Evolutionary conservation across 176 grass and related monocot species (phyloP).

Genomic region (Oryza longistaminata): DNA sequence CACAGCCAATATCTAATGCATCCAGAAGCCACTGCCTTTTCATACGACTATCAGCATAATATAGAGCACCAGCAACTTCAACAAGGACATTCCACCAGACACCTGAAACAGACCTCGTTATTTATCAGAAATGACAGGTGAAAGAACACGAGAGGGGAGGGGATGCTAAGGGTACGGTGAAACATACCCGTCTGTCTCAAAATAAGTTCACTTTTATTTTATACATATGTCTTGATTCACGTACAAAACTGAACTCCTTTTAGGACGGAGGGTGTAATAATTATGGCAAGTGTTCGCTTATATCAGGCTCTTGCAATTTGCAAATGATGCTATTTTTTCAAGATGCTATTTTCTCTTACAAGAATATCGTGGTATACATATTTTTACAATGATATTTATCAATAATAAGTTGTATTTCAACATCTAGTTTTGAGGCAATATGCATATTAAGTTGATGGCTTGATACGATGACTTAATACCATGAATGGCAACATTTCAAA

Average conservation of each 20-base stretch:
- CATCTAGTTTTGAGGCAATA: background rate
- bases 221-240: too few species aligned
- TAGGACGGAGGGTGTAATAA: background rate
- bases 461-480: background rate
- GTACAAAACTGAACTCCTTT: too few species aligned
- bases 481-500: background rate
- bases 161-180: background rate
- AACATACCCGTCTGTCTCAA: background rate
- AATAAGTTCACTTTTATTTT: too few species aligned
- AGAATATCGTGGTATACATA: background rate
- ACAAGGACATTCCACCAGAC: constrained; percentile 85
- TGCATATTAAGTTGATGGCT: background rate
- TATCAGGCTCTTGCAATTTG: background rate
- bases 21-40: constrained; percentile 91
- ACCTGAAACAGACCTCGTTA: constrained; percentile 48
- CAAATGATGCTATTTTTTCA: background rate
- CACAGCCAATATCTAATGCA: constrained; percentile 79
- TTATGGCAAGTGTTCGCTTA: background rate
- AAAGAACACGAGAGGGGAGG: background rate
- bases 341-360: background rate
- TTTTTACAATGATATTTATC: background rate
- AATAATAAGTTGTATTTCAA: background rate
- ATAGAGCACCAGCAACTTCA: constrained; percentile 66
- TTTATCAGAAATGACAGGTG: background rate
- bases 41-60: constrained; percentile 43